Evolutionary conservation across 2,329 filamentous ascomycete species (phyloP).

Genomic region (Ceratocystis alfenasii): DNA sequence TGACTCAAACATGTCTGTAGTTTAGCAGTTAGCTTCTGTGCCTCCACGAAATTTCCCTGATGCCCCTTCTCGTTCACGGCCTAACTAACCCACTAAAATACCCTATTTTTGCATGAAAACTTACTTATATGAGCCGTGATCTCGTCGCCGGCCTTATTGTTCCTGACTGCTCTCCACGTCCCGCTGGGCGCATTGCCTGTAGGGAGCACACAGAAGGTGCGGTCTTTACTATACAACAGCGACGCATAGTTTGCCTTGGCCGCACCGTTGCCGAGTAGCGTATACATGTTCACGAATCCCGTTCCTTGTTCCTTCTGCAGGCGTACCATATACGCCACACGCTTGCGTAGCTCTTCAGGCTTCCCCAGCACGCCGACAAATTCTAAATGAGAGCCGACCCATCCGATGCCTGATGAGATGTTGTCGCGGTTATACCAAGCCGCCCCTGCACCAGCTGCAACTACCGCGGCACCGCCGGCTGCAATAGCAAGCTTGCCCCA

Average conservation of each 20-base stretch:
- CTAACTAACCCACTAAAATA: not conserved
- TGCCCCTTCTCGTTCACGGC: not conserved
- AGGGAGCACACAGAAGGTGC: constrained; percentile 84
- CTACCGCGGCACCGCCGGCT: constrained; percentile 71
- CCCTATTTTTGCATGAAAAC: constrained; percentile 23
- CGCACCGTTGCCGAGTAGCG: constrained; percentile 61
- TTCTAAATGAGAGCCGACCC: constrained; percentile 82
- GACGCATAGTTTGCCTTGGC: constrained; percentile 28
- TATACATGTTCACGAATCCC: constrained; percentile 80
- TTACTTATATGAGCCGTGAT: constrained; percentile 63
- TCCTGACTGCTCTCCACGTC: constrained; percentile 59
- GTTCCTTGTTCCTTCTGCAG: constrained; percentile 54
- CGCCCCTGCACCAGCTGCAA: constrained; percentile 70
- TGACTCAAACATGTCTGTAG: constrained; percentile 57
- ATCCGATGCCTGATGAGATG: constrained; percentile 61
- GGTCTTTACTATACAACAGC: constrained; percentile 28
- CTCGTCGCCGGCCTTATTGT: constrained; percentile 70
- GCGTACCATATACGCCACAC: constrained; percentile 56
- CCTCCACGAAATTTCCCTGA: not conserved
- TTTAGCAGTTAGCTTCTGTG: not conserved
- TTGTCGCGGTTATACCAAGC: constrained; percentile 78
- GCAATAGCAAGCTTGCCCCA: constrained; percentile 81
- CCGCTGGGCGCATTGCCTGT: constrained; percentile 38
- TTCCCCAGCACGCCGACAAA: constrained; percentile 84
- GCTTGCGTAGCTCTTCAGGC: constrained; percentile 66